Evolutionary conservation across 179 eudicot genomes (phyloP).

Genomic region (Dionaea muscipula): DNA sequence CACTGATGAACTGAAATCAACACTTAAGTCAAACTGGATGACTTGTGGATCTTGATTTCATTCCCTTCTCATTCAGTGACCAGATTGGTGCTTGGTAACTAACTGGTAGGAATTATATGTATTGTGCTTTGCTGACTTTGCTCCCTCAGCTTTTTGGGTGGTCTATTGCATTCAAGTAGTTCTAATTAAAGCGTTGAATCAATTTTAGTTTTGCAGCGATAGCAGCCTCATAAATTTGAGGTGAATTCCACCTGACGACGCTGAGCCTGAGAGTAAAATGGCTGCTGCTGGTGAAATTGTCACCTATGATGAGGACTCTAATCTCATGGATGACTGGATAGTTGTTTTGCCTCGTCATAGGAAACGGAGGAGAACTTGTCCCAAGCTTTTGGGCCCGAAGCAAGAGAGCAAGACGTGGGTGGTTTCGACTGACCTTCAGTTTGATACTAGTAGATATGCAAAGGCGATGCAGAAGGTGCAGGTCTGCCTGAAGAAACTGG

Average conservation of each 20-base stretch:
- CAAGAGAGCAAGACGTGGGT: conserved; percentile 29
- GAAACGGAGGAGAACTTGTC: conserved; percentile 24
- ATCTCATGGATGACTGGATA: conserved; percentile 39
- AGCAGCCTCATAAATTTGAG: too few species aligned
- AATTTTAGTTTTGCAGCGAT: too few species aligned
- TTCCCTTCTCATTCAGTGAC: too few species aligned
- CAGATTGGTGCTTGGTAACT: too few species aligned
- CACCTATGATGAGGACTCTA: conserved; percentile 17
- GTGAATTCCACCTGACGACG: neutral
- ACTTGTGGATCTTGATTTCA: too few species aligned
- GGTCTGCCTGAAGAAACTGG: conserved; percentile 36
- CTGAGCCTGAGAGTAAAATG: conserved; percentile 10
- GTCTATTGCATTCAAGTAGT: too few species aligned
- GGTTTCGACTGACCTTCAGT: conserved; percentile 33
- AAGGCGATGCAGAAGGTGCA: conserved; percentile 45
- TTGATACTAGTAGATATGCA: conserved; percentile 30
- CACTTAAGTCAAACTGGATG: too few species aligned
- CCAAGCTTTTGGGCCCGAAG: conserved; percentile 13
- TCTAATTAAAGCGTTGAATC: too few species aligned
- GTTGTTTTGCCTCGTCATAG: conserved; percentile 52
- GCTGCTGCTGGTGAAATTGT: conserved; percentile 31
- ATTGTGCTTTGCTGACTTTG: too few species aligned
- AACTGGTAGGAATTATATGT: too few species aligned
- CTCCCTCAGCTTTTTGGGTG: too few species aligned
- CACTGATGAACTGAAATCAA: too few species aligned